Percentiles rank a stretch among this genome's conserved stretches.
phyloP scores from a whole-genome alignment of 352 stramenopile species.

The Pythium aphanidermatum region DNA sequence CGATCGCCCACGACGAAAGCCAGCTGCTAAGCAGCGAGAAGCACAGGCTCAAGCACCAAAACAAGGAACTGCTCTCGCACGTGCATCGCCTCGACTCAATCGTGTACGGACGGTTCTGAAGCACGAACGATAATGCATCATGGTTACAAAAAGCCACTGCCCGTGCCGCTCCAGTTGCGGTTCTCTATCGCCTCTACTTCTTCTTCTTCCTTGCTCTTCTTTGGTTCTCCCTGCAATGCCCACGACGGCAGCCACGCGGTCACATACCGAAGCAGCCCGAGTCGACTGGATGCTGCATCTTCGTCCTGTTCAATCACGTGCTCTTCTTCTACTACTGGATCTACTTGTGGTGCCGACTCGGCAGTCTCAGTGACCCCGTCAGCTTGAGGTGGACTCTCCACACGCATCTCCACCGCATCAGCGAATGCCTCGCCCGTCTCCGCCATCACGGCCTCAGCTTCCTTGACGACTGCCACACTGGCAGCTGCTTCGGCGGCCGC shows the following conservation, averaged over 20 bases:
- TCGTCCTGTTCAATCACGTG: neutral
- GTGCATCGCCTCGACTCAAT: constrained; percentile 71
- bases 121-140: neutral
- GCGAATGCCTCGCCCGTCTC: constrained; percentile 15
- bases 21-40: constrained; percentile 54
- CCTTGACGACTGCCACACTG: constrained; percentile 4
- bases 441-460: constrained; percentile 15
- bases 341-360: no score
- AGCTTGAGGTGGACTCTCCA: no score
- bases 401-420: constrained; percentile 1
- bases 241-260: no score
- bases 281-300: no score
- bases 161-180: constrained; percentile 33
- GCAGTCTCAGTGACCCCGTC: no score
- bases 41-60: constrained; percentile 56
- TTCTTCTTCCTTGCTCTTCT: neutral
- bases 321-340: constrained; percentile 1
- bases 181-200: constrained; percentile 31
- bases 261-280: no score
- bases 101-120: constrained; percentile 70
- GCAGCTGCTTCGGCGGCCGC: constrained; percentile 22
- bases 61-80: constrained; percentile 62
- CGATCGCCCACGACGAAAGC: constrained; percentile 55
- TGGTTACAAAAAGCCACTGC: constrained; percentile 21
- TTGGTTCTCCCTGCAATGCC: neutral